phyloP scores from a whole-genome alignment of 2,329 filamentous ascomycete species.

The Fusarium pseudograminearum region DNA sequence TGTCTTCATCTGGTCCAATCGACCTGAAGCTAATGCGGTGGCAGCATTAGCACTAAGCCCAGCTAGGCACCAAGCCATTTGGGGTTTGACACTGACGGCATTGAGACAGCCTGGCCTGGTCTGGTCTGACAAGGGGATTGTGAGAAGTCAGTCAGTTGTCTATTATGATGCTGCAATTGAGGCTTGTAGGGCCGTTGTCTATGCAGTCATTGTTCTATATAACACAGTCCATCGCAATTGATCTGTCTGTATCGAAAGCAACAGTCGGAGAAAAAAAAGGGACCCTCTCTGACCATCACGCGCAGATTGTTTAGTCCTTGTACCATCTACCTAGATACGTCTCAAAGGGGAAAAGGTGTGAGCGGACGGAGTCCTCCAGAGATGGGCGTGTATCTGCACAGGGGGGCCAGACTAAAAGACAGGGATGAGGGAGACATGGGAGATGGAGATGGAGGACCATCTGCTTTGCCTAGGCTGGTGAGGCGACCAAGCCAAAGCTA shows the following conservation, averaged over 20 bases:
- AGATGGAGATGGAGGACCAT: constrained; percentile 18
- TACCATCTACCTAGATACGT: constrained; percentile 13
- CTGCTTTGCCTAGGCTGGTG: constrained; percentile 14
- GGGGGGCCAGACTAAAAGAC: not conserved
- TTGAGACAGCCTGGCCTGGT: constrained; percentile 24
- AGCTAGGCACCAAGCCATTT: constrained; percentile 24
- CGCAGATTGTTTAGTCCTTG: constrained; percentile 2
- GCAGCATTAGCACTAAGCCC: constrained; percentile 37
- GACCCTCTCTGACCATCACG: not conserved
- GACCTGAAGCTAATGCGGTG: constrained; percentile 40
- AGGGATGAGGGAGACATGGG: constrained; percentile 13
- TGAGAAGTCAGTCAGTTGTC: not conserved
- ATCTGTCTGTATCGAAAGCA: not conserved
- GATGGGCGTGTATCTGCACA: constrained; percentile 14
- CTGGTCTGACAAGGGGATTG: not conserved
- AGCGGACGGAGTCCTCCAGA: constrained; percentile 33
- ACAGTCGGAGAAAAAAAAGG: not conserved
- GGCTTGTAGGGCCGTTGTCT: not conserved
- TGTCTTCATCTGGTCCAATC: constrained; percentile 35
- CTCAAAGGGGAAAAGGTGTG: constrained; percentile 35
- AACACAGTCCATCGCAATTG: not conserved
- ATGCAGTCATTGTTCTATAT: not conserved
- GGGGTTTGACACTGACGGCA: constrained; percentile 32
- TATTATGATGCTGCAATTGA: not conserved
- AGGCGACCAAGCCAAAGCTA: constrained; percentile 12